phyloP scores from a whole-genome alignment of 257 asterid species.

The Solanum clarkiae region DNA sequence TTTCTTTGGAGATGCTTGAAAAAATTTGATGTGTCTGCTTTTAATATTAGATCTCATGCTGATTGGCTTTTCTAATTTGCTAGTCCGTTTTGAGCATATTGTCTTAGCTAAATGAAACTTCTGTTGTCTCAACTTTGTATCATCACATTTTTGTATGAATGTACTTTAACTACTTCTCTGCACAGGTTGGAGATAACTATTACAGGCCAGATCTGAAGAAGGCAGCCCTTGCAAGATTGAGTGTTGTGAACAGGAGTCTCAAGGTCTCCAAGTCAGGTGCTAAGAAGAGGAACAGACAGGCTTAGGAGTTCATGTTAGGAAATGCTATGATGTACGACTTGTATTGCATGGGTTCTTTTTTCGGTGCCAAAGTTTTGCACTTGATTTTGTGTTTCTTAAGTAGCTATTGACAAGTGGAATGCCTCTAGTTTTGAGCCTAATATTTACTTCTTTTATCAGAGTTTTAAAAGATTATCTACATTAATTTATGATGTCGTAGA shows the following conservation, averaged over 20 bases:
- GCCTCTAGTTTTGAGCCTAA: neutral
- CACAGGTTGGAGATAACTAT: constrained; percentile 66
- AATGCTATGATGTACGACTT: neutral
- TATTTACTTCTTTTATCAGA: neutral
- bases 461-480: neutral
- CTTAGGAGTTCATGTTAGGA: constrained; percentile 1
- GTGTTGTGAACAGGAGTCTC: constrained; percentile 74
- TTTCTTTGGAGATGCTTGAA: neutral
- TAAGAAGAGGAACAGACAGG: constrained; percentile 87
- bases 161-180: neutral
- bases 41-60: neutral
- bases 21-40: too few relatives aligned
- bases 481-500: neutral
- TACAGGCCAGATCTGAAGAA: constrained; percentile 89
- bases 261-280: constrained; percentile 86
- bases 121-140: neutral
- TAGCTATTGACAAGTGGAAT: neutral
- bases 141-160: neutral
- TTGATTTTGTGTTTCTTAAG: neutral
- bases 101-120: neutral
- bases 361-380: neutral
- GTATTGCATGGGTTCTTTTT: neutral
- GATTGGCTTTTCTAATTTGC: neutral
- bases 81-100: neutral
- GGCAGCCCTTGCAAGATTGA: constrained; percentile 87